Evolutionary conservation across 2,329 filamentous ascomycete species (phyloP), one percentile per base, ranked within the genome.

Genomic region (Nemania bipapillata): DNA sequence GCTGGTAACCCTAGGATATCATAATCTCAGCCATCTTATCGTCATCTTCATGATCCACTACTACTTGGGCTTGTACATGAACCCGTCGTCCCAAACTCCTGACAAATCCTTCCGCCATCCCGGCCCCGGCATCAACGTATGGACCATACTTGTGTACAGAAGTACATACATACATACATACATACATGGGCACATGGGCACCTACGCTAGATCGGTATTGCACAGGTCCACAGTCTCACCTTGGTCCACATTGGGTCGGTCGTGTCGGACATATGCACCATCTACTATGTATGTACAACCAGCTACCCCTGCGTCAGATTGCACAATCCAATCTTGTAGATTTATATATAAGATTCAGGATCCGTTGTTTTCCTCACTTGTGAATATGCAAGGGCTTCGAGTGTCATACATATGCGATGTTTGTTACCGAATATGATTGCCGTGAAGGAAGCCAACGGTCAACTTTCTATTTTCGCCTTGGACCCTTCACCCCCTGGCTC

Each of bases 31-130:
- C 17, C 45, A 37, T 26, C 59, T 40, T 63, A 57, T 54, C 53
- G 28, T 49, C 37, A n/a, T 49, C 47, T 54, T 6, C 28, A 40
- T 49, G 47, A 57, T 45, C 65, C 60, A 32, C 56, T 32, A 37
- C n/a, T n/a, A n/a, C n/a, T n/a, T n/a, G n/a, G n/a, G n/a, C n/a
- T n/a, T n/a, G n/a, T n/a, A n/a, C n/a, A n/a, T n/a, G n/a, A 26
- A 30, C 30, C 52, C 45, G n/a, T 37, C n/a, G 15, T 40, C 59
- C 53, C 53, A 47, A 40, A 24, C 58, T 37, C 49, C 47, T 67
- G 54, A 58, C 60, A 67, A 66, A 53, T 67, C 54, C 65, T 67
- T 37, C 35, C 55, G 47, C 49, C 53, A 63, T 58, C 56, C 65
- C 28, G n/a, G 35, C 61, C 42, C 26, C 9, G 47, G 47, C 12